Conservation (phyloP, 192 early-diverging fungal genomes). For the Spinellus fusiger region DNA sequence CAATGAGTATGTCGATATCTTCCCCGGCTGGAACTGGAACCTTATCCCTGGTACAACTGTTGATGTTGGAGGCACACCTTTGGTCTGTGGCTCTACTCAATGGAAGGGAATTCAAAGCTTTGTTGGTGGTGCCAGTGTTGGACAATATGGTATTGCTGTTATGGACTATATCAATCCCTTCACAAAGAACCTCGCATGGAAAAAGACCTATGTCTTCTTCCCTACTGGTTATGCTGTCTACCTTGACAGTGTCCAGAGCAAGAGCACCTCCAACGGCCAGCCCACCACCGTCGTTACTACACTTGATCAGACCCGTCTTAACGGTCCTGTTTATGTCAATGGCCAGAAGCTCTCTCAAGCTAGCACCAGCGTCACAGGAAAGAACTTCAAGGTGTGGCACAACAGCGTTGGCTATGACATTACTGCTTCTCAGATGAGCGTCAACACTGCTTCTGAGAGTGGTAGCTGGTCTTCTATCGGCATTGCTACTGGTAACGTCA, state of each 20-base stretch:
- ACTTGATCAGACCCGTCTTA: conserved; percentile 21
- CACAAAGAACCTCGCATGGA: conserved; percentile 8
- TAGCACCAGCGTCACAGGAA: neutral
- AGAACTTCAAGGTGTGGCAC: conserved; percentile 12
- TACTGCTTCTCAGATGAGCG: conserved; percentile 1
- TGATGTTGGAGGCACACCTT: conserved; percentile 10
- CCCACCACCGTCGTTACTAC: conserved; percentile 5
- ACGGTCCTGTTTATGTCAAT: conserved; percentile 8
- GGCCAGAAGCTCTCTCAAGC: neutral
- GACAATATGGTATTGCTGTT: conserved; percentile 15
- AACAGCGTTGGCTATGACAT: conserved; percentile 16
- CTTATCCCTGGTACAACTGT: conserved; percentile 25
- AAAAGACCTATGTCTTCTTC: conserved; percentile 25
- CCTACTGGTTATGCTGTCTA: conserved; percentile 17
- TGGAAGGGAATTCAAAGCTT: conserved; percentile 13
- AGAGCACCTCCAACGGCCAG: neutral
- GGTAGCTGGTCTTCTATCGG: conserved; percentile 19
- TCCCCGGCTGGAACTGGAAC: conserved; percentile 28
- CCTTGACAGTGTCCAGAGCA: neutral
- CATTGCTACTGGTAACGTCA: conserved; percentile 7
- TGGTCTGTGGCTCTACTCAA: conserved; percentile 15
- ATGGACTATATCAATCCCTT: conserved; percentile 26
- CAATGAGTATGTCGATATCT: conserved; percentile 22
- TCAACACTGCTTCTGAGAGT: conserved; percentile 3
- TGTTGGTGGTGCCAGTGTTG: conserved; percentile 23